phyloP scores from a whole-genome alignment of 2,329 filamentous ascomycete species.

The Alternaria ethzedia region DNA sequence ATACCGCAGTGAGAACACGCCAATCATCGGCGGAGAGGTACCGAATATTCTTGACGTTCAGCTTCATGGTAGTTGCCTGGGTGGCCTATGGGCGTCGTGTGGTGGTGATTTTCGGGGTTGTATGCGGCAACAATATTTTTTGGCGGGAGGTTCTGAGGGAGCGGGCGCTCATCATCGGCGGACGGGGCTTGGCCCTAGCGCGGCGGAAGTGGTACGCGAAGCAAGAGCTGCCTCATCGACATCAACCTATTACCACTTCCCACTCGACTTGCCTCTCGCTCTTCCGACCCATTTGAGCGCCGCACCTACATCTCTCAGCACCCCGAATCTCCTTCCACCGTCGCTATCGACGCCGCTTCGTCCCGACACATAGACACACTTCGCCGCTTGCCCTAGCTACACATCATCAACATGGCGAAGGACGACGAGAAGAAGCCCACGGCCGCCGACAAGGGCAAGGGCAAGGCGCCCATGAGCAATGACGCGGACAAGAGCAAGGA shows the following conservation, averaged over 20 bases:
- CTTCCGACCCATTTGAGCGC: conserved; percentile 13
- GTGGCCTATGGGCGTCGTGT: background rate
- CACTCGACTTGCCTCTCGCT: conserved; percentile 18
- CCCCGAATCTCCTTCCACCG: background rate
- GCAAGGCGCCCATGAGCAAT: conserved; percentile 75
- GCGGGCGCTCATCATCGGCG: conserved; percentile 24
- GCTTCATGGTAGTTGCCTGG: conserved; percentile 71
- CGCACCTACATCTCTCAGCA: background rate
- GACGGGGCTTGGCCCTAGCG: conserved; percentile 31
- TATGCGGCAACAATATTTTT: conserved; percentile 24
- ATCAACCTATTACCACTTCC: conserved; percentile 32
- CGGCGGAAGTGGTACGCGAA: conserved; percentile 21
- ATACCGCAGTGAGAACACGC: conserved; percentile 89
- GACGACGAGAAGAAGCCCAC: conserved; percentile 85
- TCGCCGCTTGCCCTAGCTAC: conserved; percentile 47
- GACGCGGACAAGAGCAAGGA: conserved; percentile 64
- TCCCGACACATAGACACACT: conserved; percentile 22
- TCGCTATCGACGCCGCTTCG: conserved; percentile 17
- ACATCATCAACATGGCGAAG: conserved; percentile 76
- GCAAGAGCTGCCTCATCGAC: conserved; percentile 40
- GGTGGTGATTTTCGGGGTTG: conserved; percentile 13
- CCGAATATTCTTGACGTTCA: conserved; percentile 91
- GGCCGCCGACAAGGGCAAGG: conserved; percentile 93
- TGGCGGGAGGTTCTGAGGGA: conserved; percentile 15
- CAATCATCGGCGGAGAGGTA: conserved; percentile 94